A percentile compares a stretch with the other conserved stretches of the same genome.
phyloP scores from a whole-genome alignment of 495 filamentous ascomycete species.

The Hypoxylon lenormandii region DNA sequence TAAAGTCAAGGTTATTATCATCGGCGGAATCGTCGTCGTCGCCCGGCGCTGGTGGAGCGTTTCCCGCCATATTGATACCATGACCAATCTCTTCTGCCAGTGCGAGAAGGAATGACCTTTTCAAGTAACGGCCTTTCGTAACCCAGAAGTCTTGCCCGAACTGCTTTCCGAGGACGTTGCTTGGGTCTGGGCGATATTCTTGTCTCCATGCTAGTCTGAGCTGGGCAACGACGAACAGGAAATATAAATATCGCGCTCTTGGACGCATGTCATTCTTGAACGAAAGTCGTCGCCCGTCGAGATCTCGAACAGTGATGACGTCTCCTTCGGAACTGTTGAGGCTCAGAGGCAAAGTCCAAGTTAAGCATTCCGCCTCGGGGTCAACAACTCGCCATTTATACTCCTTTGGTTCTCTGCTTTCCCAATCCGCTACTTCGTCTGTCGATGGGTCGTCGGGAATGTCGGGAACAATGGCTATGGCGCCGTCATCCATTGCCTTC shows the following conservation, averaged over 20 bases:
- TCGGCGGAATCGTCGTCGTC: slow-evolving; percentile 5
- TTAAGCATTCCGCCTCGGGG: slow-evolving; percentile 16
- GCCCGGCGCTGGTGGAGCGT: background rate
- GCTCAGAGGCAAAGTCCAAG: background rate
- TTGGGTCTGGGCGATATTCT: slow-evolving; percentile 23
- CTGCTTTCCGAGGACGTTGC: slow-evolving; percentile 25
- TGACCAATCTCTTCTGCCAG: slow-evolving; percentile 44
- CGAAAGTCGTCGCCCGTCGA: slow-evolving; percentile 30
- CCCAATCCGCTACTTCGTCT: slow-evolving; percentile 21
- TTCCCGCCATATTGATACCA: slow-evolving; percentile 33
- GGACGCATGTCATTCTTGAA: slow-evolving; percentile 42
- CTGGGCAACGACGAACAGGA: slow-evolving; percentile 31
- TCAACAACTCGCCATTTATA: slow-evolving; percentile 34
- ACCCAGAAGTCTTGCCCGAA: slow-evolving; percentile 40
- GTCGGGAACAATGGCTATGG: slow-evolving; percentile 41
- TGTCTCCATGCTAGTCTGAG: slow-evolving; percentile 38
- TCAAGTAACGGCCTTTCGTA: slow-evolving; percentile 36
- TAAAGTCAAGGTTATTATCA: no score
- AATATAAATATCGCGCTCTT: slow-evolving; percentile 41
- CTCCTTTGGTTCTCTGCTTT: slow-evolving; percentile 22
- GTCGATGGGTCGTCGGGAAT: slow-evolving; percentile 32
- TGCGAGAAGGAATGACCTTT: slow-evolving; percentile 38
- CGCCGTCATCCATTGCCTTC: slow-evolving; percentile 37
- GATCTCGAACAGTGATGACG: slow-evolving; percentile 19
- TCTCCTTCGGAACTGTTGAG: background rate